These are phyloP conservation scores for Globisporangium perplexum DNA, from an alignment of 352 stramenopile genomes.

Conservation along the genomic window DNA sequence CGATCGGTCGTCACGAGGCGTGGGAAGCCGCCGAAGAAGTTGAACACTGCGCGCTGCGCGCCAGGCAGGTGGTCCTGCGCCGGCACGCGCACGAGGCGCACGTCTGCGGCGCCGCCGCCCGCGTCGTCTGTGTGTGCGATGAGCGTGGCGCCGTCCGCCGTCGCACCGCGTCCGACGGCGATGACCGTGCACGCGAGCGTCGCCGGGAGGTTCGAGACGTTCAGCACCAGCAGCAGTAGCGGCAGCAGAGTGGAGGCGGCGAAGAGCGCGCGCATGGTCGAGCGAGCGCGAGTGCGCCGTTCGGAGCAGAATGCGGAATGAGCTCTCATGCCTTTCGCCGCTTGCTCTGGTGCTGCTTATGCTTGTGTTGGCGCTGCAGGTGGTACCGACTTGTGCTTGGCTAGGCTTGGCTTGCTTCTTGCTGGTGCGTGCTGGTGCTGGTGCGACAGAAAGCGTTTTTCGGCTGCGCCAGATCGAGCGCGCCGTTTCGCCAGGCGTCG, in stretches of 20 bases:
- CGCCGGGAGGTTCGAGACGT: background rate
- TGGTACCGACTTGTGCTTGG: too few species aligned
- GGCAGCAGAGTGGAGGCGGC: background rate
- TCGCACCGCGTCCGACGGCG: constrained; percentile 69
- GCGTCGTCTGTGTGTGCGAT: constrained; percentile 88
- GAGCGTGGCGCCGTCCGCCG: constrained; percentile 77
- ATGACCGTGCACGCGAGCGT: constrained; percentile 81
- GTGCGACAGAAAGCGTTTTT: too few species aligned
- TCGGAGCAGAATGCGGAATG: background rate
- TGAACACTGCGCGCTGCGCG: constrained; percentile 55
- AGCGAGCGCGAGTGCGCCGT: background rate
- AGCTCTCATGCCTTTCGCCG: background rate
- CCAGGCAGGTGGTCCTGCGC: constrained; percentile 51
- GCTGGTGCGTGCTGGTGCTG: too few species aligned
- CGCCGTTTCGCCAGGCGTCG: too few species aligned
- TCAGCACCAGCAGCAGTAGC: background rate
- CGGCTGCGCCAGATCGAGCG: too few species aligned
- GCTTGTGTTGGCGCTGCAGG: too few species aligned
- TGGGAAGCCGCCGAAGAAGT: constrained; percentile 67
- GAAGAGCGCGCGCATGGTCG: background rate
- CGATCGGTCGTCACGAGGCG: constrained; percentile 65
- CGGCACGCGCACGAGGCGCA: constrained; percentile 89
- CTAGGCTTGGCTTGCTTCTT: too few species aligned
- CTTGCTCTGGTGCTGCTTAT: too few species aligned
- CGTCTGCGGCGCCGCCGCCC: constrained; percentile 72